Evolutionary conservation across 768 basidiomycete genomes (phyloP), one percentile per base, ranked within the genome.

Genomic region (Boletus rufocinnamomeus): DNA sequence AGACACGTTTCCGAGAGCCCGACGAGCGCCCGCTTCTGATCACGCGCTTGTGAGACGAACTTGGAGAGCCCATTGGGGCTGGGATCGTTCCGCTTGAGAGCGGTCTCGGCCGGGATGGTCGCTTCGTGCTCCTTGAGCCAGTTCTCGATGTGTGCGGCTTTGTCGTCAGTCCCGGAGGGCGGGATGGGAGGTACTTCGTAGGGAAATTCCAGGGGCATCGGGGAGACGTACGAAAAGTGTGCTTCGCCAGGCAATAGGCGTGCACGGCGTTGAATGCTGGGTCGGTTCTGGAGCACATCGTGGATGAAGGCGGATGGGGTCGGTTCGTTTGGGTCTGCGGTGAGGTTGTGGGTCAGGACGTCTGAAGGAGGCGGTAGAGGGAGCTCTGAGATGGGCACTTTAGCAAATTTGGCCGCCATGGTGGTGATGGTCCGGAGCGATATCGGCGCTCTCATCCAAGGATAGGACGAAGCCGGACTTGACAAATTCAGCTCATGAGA

Each of bases 191-290:
- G 77, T 27, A 96, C 85, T 34, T 85, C 77, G 72, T 89, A 93
- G 0, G 95, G 96, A 73, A 97, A 98, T 3, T 86, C 76, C 0
- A 89, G 59, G 10, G 93, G 92, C 61, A 93, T 82, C 0, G 96
- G 95, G 4, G 90, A 81, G 54, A 93, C 87, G 68, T 87, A 85
- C n/a, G 88, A 82, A 73, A 85, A 95, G 71, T 95, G 93, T 5
- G 82, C 81, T 41, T 79, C 70, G 0, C 77, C 68, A 0, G 80
- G 72, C 19, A 89, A 74, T 2, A 91, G 76, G 58, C 87, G 82
- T 38, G 87, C 80, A 54, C 91, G 82, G 21, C 90, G 84, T 69
- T 90, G 89, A 23, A 86, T 60, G 67, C 85, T 88, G 0, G 92
- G 91, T 2, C 72, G 77, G 35, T 51, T 68, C 8, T 66, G 69